Evolutionary conservation across 257 asterid genomes (phyloP).

Genomic region (Eucommia ulmoides): DNA sequence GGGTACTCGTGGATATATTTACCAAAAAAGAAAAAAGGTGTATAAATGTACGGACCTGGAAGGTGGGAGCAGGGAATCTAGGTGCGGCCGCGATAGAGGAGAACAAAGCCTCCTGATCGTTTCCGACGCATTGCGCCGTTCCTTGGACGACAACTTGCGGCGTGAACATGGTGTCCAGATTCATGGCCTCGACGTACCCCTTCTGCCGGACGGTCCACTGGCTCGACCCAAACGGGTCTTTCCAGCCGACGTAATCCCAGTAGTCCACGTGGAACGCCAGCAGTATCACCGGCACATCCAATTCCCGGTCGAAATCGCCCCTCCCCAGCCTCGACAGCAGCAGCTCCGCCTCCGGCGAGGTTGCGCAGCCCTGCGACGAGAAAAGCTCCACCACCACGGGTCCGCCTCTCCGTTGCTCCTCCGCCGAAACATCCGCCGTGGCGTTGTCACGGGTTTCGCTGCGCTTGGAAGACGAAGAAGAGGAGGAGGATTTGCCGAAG

Average conservation of each 20-base stretch:
- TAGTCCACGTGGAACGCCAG: conserved; percentile 75
- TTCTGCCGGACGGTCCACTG: conserved; percentile 88
- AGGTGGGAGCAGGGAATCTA: conserved; percentile 47
- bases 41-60: conserved; percentile 40
- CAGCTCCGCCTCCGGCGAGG: conserved; percentile 80
- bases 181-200: conserved; percentile 61
- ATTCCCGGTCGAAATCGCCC: conserved; percentile 69
- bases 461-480: conserved; percentile 9
- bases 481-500: conserved; percentile 28
- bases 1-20: too few species aligned
- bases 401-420: conserved; percentile 52
- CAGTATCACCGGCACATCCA: conserved; percentile 52
- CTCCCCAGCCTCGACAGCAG: conserved; percentile 76
- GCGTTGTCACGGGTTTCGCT: conserved; percentile 14
- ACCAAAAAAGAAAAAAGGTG: background rate
- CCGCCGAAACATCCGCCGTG: conserved; percentile 41
- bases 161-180: conserved; percentile 64
- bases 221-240: conserved; percentile 72
- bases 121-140: conserved; percentile 44
- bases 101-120: conserved; percentile 40
- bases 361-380: conserved; percentile 90
- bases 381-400: conserved; percentile 78
- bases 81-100: conserved; percentile 44
- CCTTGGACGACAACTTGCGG: conserved; percentile 84
- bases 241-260: conserved; percentile 96